These are phyloP conservation scores for Penicillium taxi DNA, from an alignment of 495 filamentous ascomycete genomes.

Conservation along the genomic window DNA sequence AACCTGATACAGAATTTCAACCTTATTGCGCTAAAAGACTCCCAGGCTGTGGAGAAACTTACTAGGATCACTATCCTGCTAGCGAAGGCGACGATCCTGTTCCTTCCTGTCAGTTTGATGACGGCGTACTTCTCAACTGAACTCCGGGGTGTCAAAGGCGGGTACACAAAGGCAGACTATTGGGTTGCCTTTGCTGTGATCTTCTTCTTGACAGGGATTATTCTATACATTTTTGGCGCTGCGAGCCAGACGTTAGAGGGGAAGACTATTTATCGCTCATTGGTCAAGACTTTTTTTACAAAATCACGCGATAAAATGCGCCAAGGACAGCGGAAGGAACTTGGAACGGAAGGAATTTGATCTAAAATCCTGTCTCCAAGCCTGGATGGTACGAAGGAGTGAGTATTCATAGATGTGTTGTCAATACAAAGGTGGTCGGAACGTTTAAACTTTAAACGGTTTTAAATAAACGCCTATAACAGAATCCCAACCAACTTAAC, in stretches of 20 bases:
- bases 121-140: constrained; percentile 78
- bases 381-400: no score
- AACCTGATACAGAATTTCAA: constrained; percentile 64
- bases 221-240: constrained; percentile 43
- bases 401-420: no score
- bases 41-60: constrained; percentile 66
- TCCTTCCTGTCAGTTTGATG: constrained; percentile 76
- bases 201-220: constrained; percentile 52
- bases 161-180: constrained; percentile 56
- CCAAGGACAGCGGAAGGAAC: no score
- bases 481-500: no score
- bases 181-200: constrained; percentile 68
- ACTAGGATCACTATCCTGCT: constrained; percentile 76
- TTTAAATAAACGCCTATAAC: no score
- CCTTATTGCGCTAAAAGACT: constrained; percentile 77
- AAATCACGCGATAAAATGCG: no score
- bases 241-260: constrained; percentile 45
- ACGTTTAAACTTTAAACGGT: no score
- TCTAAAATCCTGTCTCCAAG: no score
- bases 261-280: constrained; percentile 41
- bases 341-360: no score
- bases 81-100: constrained; percentile 75
- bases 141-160: constrained; percentile 47
- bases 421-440: no score
- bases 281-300: constrained; percentile 34